A percentile compares a stretch with the other conserved stretches of the same genome.
phyloP scores from a whole-genome alignment of 1,284 basidiomycete species.

The Wolfiporia cocos region DNA sequence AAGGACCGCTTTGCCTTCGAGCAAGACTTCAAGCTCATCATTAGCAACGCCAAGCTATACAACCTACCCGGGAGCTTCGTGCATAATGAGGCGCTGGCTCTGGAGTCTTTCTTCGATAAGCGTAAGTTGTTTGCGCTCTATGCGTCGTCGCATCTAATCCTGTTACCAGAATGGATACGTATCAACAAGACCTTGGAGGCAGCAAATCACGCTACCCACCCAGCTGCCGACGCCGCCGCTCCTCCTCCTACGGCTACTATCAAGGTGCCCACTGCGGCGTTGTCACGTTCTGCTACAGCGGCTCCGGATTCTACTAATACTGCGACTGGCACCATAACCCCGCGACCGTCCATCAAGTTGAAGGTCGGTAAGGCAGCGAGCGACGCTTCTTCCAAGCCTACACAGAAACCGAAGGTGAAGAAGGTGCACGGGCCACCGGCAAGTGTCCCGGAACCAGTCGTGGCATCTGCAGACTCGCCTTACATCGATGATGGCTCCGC shows the following conservation, averaged over 20 bases:
- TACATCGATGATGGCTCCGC: slow-evolving; percentile 71
- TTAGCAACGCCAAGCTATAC: slow-evolving; percentile 85
- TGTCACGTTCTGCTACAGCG: slow-evolving; percentile 18
- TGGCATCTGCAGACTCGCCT: slow-evolving; percentile 33
- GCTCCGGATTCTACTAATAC: slow-evolving; percentile 26
- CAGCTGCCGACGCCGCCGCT: slow-evolving; percentile 16
- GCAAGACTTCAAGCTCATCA: slow-evolving; percentile 85
- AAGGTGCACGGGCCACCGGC: slow-evolving; percentile 39
- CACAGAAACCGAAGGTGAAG: slow-evolving; percentile 34
- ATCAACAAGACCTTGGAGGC: slow-evolving; percentile 72
- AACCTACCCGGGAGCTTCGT: slow-evolving; percentile 73
- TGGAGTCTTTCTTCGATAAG: slow-evolving; percentile 85
- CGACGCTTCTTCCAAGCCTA: slow-evolving; percentile 16
- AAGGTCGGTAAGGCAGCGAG: slow-evolving; percentile 33
- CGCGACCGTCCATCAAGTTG: slow-evolving; percentile 55
- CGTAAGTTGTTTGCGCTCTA: slow-evolving; percentile 39
- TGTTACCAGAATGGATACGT: slow-evolving; percentile 58
- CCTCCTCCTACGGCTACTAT: slow-evolving; percentile 20
- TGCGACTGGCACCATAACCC: slow-evolving; percentile 13
- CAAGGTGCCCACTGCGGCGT: neutral
- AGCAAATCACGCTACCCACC: slow-evolving; percentile 33
- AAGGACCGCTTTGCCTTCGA: slow-evolving; percentile 81
- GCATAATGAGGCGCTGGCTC: slow-evolving; percentile 68
- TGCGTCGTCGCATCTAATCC: neutral
- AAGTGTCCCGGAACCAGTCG: too few species aligned